These are phyloP conservation scores for Epichloe hybrida DNA, from an alignment of 2,329 filamentous ascomycete species.

Conservation along the genomic window DNA sequence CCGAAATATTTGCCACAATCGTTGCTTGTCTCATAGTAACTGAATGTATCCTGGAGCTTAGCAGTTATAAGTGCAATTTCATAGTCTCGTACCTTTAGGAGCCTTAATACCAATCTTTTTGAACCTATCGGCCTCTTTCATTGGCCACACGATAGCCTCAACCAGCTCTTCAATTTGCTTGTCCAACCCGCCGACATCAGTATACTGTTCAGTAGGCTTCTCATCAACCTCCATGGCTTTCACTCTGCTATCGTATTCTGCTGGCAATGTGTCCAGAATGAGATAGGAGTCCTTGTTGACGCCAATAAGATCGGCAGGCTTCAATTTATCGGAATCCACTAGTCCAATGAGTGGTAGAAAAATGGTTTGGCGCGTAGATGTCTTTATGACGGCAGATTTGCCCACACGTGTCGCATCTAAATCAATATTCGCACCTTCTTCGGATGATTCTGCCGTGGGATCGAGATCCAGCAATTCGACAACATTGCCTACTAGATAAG, in stretches of 20 bases:
- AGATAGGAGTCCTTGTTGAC: slow-evolving; percentile 99
- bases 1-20: not conserved
- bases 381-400: slow-evolving; percentile 99
- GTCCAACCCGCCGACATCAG: slow-evolving; percentile 89
- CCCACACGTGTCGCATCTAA: slow-evolving; percentile 91
- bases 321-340: slow-evolving; percentile 87
- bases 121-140: slow-evolving; percentile 98
- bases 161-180: slow-evolving; percentile 99
- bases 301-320: slow-evolving; percentile 91
- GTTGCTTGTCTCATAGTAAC: not conserved
- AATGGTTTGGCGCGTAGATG: slow-evolving; percentile 94
- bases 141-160: slow-evolving; percentile 97
- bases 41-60: not conserved
- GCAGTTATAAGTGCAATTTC: not conserved
- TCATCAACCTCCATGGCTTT: slow-evolving; percentile 99
- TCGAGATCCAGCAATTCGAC: slow-evolving; percentile 95
- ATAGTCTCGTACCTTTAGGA: slow-evolving; percentile 69
- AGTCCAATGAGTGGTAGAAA: slow-evolving; percentile 95
- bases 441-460: slow-evolving; percentile 85
- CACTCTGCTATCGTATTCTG: slow-evolving; percentile 95
- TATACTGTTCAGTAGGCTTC: slow-evolving; percentile 98
- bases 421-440: slow-evolving; percentile 98
- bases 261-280: slow-evolving; percentile 87
- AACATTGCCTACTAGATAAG: slow-evolving; percentile 95
- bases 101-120: slow-evolving; percentile 99